Conservation (phyloP, 257 asterid genomes). For the Thymus quinquecostatus region DNA sequence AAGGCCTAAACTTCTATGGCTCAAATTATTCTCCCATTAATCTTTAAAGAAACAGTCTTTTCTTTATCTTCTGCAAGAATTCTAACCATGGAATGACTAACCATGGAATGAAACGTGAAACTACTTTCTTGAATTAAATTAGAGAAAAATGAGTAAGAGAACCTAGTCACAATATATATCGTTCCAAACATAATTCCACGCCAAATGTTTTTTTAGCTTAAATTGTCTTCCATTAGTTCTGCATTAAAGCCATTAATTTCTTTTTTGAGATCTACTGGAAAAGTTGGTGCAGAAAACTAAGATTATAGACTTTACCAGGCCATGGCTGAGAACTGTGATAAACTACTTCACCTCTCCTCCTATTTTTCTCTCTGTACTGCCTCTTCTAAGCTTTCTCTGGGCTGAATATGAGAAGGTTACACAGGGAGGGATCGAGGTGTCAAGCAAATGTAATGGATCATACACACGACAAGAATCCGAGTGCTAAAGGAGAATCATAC, state of each 20-base stretch:
- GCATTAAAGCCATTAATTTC: no score
- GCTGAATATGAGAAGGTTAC: constrained; percentile 47
- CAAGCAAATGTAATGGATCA: neutral
- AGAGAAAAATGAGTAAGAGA: no score
- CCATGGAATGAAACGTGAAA: constrained; percentile 13
- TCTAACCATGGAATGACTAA: constrained; percentile 5
- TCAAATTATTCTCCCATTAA: constrained; percentile 35
- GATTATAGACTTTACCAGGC: constrained; percentile 66
- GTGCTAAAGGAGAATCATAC: constrained; percentile 40
- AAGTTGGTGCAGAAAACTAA: no score
- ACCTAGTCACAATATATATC: neutral
- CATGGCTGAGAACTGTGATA: constrained; percentile 99
- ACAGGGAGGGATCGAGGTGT: neutral
- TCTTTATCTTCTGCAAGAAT: neutral
- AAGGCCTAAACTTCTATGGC: constrained; percentile 27
- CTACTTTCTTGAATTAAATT: neutral
- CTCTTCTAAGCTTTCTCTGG: constrained; percentile 97
- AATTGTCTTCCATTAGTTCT: neutral
- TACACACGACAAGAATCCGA: no score
- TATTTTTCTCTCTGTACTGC: constrained; percentile 94
- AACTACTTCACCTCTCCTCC: constrained; percentile 94
- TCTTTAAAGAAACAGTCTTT: neutral
- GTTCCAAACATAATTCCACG: neutral
- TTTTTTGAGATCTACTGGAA: no score
- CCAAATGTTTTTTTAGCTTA: neutral